A percentile compares a stretch with the other conserved stretches of the same genome.
These are phyloP conservation scores for Rhododendron vialii DNA, from an alignment of 148 eudicot species.

Conservation along the genomic window DNA sequence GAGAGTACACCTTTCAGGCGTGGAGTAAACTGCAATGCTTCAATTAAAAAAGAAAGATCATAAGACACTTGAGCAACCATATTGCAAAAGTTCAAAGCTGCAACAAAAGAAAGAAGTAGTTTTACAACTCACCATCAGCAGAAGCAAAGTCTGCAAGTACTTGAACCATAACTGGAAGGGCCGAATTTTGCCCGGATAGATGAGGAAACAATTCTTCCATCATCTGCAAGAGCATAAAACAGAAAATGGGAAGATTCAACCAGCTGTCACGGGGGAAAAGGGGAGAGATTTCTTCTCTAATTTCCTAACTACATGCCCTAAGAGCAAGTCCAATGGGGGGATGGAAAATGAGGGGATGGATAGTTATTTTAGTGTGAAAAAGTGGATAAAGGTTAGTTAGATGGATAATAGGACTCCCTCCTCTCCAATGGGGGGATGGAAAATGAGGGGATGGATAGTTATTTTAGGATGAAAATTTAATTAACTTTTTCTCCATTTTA, in stretches of 20 bases:
- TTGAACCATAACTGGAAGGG: slow-evolving; percentile 93
- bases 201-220: slow-evolving; percentile 90
- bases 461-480: too few relatives aligned
- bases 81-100: not conserved
- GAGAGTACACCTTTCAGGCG: slow-evolving; percentile 85
- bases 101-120: not conserved
- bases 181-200: slow-evolving; percentile 73
- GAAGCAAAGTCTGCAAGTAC: slow-evolving; percentile 85
- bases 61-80: slow-evolving; percentile 13
- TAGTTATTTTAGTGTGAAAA: too few relatives aligned
- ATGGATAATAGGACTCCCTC: too few relatives aligned
- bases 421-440: too few relatives aligned
- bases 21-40: slow-evolving; percentile 92
- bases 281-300: not conserved
- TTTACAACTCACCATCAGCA: slow-evolving; percentile 59
- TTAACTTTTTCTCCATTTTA: too few relatives aligned
- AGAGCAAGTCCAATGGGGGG: too few relatives aligned
- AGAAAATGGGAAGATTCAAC: not conserved
- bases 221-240: slow-evolving; percentile 49
- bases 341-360: too few relatives aligned
- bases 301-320: not conserved
- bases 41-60: slow-evolving; percentile 21
- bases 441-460: too few relatives aligned
- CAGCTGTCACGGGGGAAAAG: not conserved
- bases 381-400: too few relatives aligned